Percentiles rank a stretch among this genome's conserved stretches.
These are phyloP conservation scores for Starmerella floricola DNA, from an alignment of 805 yeast species.

Conservation along the genomic window DNA sequence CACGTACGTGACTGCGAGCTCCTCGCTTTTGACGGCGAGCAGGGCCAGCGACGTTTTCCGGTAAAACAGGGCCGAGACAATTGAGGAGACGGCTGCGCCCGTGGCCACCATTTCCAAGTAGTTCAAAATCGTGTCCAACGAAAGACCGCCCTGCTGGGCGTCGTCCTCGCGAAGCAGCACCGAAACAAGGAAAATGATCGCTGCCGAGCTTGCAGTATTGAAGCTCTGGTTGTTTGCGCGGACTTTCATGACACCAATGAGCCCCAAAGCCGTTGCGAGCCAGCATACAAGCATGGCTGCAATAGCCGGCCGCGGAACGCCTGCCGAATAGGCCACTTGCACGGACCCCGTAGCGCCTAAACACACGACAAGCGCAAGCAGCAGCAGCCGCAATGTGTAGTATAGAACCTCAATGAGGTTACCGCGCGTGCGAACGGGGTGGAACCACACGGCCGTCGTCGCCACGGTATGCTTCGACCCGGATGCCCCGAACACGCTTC, in stretches of 20 bases:
- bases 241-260: slow-evolving; percentile 59
- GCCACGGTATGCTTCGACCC: slow-evolving; percentile 74
- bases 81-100: slow-evolving; percentile 51
- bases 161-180: slow-evolving; percentile 67
- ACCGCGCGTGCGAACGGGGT: slow-evolving; percentile 67
- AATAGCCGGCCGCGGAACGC: slow-evolving; percentile 39
- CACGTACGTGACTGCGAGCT: slow-evolving; percentile 36
- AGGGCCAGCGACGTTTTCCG: slow-evolving; percentile 29
- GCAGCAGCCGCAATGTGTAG: slow-evolving; percentile 53
- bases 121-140: slow-evolving; percentile 41
- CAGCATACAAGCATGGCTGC: slow-evolving; percentile 40
- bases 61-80: slow-evolving; percentile 50
- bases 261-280: slow-evolving; percentile 47
- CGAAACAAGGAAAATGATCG: slow-evolving; percentile 57
- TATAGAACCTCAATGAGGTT: slow-evolving; percentile 64
- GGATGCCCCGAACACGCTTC: slow-evolving; percentile 45
- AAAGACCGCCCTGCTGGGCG: slow-evolving; percentile 44
- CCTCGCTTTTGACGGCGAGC: slow-evolving; percentile 28
- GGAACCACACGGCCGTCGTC: slow-evolving; percentile 74
- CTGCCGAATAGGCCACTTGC: slow-evolving; percentile 24
- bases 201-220: slow-evolving; percentile 69
- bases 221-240: slow-evolving; percentile 54
- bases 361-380: slow-evolving; percentile 35
- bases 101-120: slow-evolving; percentile 45
- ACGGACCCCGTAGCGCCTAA: slow-evolving; percentile 35